phyloP scores from a whole-genome alignment of 1,284 basidiomycete genomes.

The Fomitopsis palustris region DNA sequence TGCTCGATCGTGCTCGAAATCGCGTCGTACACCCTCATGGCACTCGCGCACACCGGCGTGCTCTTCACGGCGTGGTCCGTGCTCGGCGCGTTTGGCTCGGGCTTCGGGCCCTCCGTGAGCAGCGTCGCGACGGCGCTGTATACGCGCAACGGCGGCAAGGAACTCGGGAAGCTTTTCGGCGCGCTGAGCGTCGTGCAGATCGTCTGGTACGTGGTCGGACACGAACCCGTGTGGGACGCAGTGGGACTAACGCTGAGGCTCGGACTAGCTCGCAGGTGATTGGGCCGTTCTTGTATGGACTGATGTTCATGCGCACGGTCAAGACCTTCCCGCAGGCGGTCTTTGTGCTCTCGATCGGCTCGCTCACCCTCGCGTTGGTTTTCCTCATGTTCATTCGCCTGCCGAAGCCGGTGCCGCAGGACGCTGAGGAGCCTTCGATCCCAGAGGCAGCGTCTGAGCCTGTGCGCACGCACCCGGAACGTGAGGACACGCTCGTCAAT shows the following conservation, averaged over 20 bases:
- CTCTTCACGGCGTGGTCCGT: constrained; percentile 48
- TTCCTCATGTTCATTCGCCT: constrained; percentile 44
- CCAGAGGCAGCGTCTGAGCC: background rate
- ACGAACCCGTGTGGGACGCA: background rate
- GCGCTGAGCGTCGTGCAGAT: constrained; percentile 67
- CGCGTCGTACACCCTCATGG: constrained; percentile 49
- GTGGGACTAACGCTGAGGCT: background rate
- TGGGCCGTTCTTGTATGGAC: constrained; percentile 58
- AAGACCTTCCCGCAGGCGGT: constrained; percentile 54
- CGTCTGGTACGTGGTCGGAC: constrained; percentile 43
- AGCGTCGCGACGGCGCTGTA: constrained; percentile 67
- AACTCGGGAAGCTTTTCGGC: constrained; percentile 68
- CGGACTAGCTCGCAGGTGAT: constrained; percentile 48
- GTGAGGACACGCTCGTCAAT: constrained; percentile 21
- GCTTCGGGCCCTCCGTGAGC: constrained; percentile 62
- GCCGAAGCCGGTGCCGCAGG: constrained; percentile 19
- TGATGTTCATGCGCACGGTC: constrained; percentile 60
- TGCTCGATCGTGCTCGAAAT: constrained; percentile 57
- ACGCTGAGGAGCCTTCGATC: constrained; percentile 9
- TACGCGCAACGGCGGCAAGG: constrained; percentile 41
- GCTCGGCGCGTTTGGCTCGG: constrained; percentile 49
- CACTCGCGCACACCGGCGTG: constrained; percentile 35
- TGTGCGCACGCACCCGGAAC: background rate
- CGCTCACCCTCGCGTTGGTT: constrained; percentile 37
- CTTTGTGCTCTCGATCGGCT: constrained; percentile 42